Conservation (phyloP, 306 rosid species). For the Pueraria montana region DNA sequence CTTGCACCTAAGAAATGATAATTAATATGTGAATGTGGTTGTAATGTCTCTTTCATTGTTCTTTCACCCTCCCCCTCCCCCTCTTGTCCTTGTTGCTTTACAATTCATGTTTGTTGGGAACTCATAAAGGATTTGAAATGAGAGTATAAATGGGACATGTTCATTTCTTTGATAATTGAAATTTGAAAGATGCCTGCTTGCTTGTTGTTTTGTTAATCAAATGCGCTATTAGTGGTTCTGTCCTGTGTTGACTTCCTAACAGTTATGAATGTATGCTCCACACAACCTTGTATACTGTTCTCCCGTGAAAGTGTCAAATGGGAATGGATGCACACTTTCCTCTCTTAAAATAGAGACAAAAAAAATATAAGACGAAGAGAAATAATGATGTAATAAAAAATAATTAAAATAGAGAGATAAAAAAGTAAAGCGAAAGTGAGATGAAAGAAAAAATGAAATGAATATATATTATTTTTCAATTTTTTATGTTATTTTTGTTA, state of each 20-base stretch:
- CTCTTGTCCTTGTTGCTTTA: not conserved
- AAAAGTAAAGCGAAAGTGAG: too few relatives aligned
- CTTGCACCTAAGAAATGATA: conserved; percentile 69
- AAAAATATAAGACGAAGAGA: too few relatives aligned
- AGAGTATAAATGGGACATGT: conserved; percentile 2
- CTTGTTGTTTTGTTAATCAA: conserved; percentile 35
- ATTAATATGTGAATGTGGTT: not conserved
- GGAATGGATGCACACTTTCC: too few relatives aligned
- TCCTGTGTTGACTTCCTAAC: conserved; percentile 26
- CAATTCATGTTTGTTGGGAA: conserved; percentile 17
- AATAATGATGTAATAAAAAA: too few relatives aligned
- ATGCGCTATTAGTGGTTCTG: not conserved
- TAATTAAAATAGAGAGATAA: too few relatives aligned
- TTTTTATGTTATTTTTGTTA: too few relatives aligned
- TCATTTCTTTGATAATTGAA: conserved; percentile 20
- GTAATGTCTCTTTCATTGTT: not conserved
- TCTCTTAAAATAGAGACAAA: too few relatives aligned
- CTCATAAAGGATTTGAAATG: conserved; percentile 21
- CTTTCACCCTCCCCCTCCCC: not conserved
- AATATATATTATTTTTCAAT: too few relatives aligned
- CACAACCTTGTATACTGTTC: not conserved
- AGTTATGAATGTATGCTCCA: not conserved
- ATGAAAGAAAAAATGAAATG: too few relatives aligned
- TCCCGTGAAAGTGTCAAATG: not conserved
- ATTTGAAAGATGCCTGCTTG: not conserved